Evolutionary conservation across 2,329 filamentous ascomycete genomes (phyloP), one percentile per base, ranked within the genome.

Genomic region (Diaporthe ilicicola): DNA sequence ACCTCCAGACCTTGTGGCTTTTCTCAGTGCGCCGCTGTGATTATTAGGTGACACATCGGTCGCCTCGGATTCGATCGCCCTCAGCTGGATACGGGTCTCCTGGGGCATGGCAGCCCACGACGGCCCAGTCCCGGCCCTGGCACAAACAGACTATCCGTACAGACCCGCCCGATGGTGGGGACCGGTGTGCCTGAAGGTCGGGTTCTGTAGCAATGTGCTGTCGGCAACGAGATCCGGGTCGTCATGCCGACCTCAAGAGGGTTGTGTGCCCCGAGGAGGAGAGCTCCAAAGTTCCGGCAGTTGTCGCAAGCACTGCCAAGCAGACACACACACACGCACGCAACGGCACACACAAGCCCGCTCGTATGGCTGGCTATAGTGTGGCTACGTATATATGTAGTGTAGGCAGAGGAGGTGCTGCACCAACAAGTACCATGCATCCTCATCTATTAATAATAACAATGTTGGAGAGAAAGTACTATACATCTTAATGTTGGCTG

Each of bases 41-140:
- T 64, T 64, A 50, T 64, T 64, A 50, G 59, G 59, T 64, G 59
- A 64, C 59, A 64, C 59, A 64, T 64, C 59, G 44, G 44, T 9
- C 59, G 59, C 59, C n/a, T 62, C 59, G 59, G 42, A 48, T 48
- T 62, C 59, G 42, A 62, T 50, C 42, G 42, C 13, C 59, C 59
- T 39, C 29, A 7, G 59, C 59, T 62, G 27, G 42, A 29, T 34
- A 24, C 42, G 59, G 27, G 24, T 27, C n/a, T 37, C 24, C 48
- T 27, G 48, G 48, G 32, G 32, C 46, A 22, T 48, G 17, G 46
- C 53, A 55, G 56, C 19, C 59, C 29, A 24, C 46, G 42, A 62
- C 59, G 59, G 59, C 15, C 59, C 42, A 62, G 42, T 24, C 42
- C 59, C 56, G 56, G 42, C 59, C 59, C 42, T 48, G 59, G 59